Base-by-base conservation (phyloP, 2,329 filamentous ascomycete species). In the Eurotiales sp. region DNA sequence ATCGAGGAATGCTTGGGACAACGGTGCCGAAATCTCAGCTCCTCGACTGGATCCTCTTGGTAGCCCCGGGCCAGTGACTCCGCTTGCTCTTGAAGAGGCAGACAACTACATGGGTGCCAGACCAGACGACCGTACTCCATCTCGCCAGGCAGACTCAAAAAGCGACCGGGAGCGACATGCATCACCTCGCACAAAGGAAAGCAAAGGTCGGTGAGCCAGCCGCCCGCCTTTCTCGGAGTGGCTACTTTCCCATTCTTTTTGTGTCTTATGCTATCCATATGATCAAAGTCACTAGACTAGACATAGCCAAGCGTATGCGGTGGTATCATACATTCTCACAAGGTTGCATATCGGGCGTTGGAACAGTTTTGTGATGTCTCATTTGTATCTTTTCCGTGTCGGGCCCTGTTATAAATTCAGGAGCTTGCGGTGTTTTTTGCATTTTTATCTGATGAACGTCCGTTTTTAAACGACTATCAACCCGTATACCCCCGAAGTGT, bases 1-100 rank as follows among this genome's bases (percentile, higher is more conserved):
- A 7, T 61, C 67, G 1, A 64, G 65, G 39, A 55, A 60, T 52
- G 46, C 64, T 41, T 55, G 66, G 53, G 56, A 62, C 41, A 54
- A 59, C 53, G 25, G 61, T 55, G 39, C 61, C 59, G 60, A 68
- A 59, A 73, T 73, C n/a, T 67, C 69, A 10, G 71, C 72, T 14
- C 73, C 73, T 7, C 69, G 72, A 5, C 58, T 76, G 14, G 71
- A 73, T 42, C 73, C 73, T 17, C 62, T 75, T 10, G 65, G 67
- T 30, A 76, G 73, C 46, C 73, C 73, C 1, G 73, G 73, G 2
- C 71, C 72, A 0, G 73, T 76, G 30, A 76, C 73, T 3, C 73
- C 73, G 11, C 59, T 76, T 43, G 68, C 63, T 1, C 62, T 76
- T 8, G 71, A 71, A 46, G 64, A 72, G 27, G 61, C 66, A 6